Base-by-base conservation (phyloP, 1,284 basidiomycete genomes). In the Austroboletus novae-zelandiae region DNA sequence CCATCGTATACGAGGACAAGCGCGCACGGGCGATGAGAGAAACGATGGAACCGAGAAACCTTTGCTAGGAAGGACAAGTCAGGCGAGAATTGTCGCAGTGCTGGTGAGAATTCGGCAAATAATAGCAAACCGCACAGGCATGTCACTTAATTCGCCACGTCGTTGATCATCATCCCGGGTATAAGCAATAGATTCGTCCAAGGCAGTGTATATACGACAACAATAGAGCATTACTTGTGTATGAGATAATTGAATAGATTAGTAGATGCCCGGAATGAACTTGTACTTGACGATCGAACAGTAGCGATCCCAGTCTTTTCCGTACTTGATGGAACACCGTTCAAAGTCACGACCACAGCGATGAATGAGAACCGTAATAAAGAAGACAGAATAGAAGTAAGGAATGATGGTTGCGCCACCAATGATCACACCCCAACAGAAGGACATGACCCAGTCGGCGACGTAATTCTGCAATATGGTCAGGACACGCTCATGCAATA, bases 301-400 rank as follows among this genome's bases (percentile, higher is more conserved):
- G 71, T 95, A 96, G 55, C 82, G 80, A 18, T 89, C 89, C 94
- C 94, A 98, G 67, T 96, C 94, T 61, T 96, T 91, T 40, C 93
- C 93, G 64, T 98, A 99, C 76, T 99, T 99, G 60, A 83, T 69
- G 4, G 86, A 85, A 71, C 95, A 98, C 53, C 93, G 79, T 68
- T 94, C 94, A 69, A 97, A 95, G 76, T 98, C 94, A 50, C 94
- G 83, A 6, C 86, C 81, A 61, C 88, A 91, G 41, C 94, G 84
- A 66, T 97, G 94, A 27, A 91, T 77, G 49, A 98, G 82, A 27
- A 96, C 93, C 23, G 81, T 81, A 63, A 94, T 84, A 78, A 96
- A 96, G 80, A 96, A 96, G 47, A 93, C 76, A 6, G 91, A 91
- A 73, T 97, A 96, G 74, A 92, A 98, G 75, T 97, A 95, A 0